Base-by-base conservation (phyloP, 768 basidiomycete species). In the Lactifluus echinatus region DNA sequence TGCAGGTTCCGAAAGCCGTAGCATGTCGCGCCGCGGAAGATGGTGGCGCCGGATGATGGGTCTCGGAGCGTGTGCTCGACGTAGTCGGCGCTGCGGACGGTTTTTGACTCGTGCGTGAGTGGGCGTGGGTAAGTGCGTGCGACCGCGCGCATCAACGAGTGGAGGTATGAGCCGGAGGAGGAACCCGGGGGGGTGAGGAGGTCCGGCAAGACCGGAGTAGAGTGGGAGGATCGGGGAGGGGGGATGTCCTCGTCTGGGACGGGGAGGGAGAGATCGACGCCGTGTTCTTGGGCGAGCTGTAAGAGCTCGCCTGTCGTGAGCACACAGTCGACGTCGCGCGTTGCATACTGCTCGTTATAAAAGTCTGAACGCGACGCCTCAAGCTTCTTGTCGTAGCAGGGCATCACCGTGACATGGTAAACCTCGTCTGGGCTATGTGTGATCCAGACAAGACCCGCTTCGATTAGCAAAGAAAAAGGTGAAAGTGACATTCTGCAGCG, bases 351-450 rank as follows among this genome's bases (percentile, higher is more conserved):
- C 8, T 87, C 84, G 60, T 85, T 83, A 67, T 91, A 92, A 67
- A 98, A 99, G 67, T 99, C 94, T 46, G 84, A 81, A 26, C 96
- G 80, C 8, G 94, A 97, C 0, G 96, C 96, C 72, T 99, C 96
- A 15, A 99, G 83, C 68, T 99, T 99, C 74, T 98, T 98, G 78
- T 99, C 96, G 71, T 98, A 98, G 71, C 96, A 99, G 0, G 96
- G 95, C 94, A 98, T 98, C 50, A 97, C 93, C 0, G 92, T 80
- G 52, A 98, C 93, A 66, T 99, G 96, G 68, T 98, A 99, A 44
- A 99, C 81, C 64, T 90, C 77, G 65, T 89, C 76, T 0, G 93
- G 92, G 37, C 90, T 94, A 68, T 24, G 19, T 24, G 19, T 33
- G 17, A 39, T 6, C 53, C 36, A 23, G 8, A 47, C 8, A 29